phyloP scores from a whole-genome alignment of 2,329 filamentous ascomycete species.

The Setomelanomma holmii region DNA sequence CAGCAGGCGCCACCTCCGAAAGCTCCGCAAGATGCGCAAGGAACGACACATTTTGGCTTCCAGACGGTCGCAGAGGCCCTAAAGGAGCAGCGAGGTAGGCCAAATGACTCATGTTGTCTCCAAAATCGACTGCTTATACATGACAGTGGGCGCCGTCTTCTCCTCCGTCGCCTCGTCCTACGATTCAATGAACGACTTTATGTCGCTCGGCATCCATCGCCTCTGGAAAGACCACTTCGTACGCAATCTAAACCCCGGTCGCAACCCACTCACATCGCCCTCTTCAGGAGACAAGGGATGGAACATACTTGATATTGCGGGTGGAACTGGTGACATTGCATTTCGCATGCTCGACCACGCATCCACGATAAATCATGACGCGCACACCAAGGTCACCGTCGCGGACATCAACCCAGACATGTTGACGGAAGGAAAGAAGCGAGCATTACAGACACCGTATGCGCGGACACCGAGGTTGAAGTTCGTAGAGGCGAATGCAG shows the following conservation, averaged over 20 bases:
- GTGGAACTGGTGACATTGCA: slow-evolving; percentile 96
- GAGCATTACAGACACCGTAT: slow-evolving; percentile 70
- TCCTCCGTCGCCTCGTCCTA: slow-evolving; percentile 93
- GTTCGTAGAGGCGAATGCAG: slow-evolving; percentile 92
- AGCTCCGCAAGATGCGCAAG: slow-evolving; percentile 51
- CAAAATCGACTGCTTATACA: slow-evolving; percentile 22
- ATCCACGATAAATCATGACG: slow-evolving; percentile 79
- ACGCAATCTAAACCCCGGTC: slow-evolving; percentile 84
- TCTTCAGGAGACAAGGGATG: slow-evolving; percentile 55
- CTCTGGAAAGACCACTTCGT: slow-evolving; percentile 99
- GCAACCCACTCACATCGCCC: slow-evolving; percentile 55
- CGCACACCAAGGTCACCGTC: slow-evolving; percentile 83
- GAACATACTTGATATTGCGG: slow-evolving; percentile 92
- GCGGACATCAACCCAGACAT: slow-evolving; percentile 96
- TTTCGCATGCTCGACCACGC: slow-evolving; percentile 94
- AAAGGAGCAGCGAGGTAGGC: slow-evolving; percentile 71
- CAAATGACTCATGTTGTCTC: not conserved
- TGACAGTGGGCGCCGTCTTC: slow-evolving; percentile 82
- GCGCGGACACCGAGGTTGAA: slow-evolving; percentile 61
- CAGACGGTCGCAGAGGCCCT: slow-evolving; percentile 81
- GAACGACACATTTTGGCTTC: slow-evolving; percentile 89
- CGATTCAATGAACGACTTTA: slow-evolving; percentile 98
- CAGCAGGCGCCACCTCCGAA: slow-evolving; percentile 47
- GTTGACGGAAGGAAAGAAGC: slow-evolving; percentile 85
- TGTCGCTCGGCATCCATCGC: slow-evolving; percentile 96